Evolutionary conservation across 2,329 filamentous ascomycete genomes (phyloP).

Genomic region (Plectosphaerella plurivora): DNA sequence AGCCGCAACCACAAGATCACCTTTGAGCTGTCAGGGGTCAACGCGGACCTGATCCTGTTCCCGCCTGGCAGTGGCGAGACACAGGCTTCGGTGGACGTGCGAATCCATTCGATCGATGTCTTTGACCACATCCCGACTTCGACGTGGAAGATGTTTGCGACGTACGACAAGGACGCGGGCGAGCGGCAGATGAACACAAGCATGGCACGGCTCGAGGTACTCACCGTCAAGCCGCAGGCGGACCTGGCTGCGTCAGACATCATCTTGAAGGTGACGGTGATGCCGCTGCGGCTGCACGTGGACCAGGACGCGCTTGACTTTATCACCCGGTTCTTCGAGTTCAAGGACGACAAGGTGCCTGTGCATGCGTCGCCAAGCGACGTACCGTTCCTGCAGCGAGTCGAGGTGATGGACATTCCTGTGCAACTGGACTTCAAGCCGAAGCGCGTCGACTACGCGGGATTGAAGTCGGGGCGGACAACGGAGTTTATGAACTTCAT

Average conservation of each 20-base stretch:
- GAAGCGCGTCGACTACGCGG: conserved; percentile 94
- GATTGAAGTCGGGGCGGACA: conserved; percentile 85
- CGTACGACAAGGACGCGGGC: conserved; percentile 84
- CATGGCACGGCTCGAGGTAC: conserved; percentile 85
- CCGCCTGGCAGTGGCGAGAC: conserved; percentile 74
- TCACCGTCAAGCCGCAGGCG: conserved; percentile 82
- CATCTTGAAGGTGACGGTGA: conserved; percentile 71
- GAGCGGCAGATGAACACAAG: conserved; percentile 79
- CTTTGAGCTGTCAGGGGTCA: conserved; percentile 83
- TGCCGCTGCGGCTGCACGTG: conserved; percentile 87
- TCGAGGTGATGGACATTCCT: conserved; percentile 78
- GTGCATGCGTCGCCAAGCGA: conserved; percentile 60
- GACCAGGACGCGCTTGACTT: conserved; percentile 98
- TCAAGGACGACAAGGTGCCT: conserved; percentile 71
- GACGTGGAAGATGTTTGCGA: conserved; percentile 97
- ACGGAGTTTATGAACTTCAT: conserved; percentile 99
- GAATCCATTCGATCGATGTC: conserved; percentile 78
- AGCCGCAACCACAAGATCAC: conserved; percentile 94
- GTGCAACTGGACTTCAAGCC: conserved; percentile 94
- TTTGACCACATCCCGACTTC: conserved; percentile 94
- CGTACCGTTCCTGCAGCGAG: conserved; percentile 80
- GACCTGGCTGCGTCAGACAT: conserved; percentile 86
- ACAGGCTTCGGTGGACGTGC: conserved; percentile 80
- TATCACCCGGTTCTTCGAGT: conserved; percentile 95
- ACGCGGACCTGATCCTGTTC: conserved; percentile 77